phyloP scores from a whole-genome alignment of 352 stramenopile species.

The Thalassiosira mediterranea region DNA sequence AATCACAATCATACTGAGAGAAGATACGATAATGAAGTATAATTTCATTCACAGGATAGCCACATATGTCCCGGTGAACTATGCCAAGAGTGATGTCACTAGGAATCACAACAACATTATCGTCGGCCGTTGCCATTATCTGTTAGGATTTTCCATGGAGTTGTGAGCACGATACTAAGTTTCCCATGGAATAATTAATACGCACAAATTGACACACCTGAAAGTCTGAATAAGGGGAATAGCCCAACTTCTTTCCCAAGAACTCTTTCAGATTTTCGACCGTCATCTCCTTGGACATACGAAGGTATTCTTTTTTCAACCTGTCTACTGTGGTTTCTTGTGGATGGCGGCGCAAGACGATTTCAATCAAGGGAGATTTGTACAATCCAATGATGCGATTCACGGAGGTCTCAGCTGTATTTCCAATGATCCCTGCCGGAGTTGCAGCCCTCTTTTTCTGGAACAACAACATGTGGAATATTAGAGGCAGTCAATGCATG shows the following conservation, averaged over 20 bases:
- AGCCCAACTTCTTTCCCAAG: slow-evolving; percentile 54
- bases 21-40: slow-evolving; percentile 48
- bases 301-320: slow-evolving; percentile 57
- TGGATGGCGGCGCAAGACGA: slow-evolving; percentile 51
- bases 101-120: slow-evolving; percentile 42
- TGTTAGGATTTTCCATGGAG: no score
- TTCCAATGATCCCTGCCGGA: slow-evolving; percentile 1
- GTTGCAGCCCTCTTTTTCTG: slow-evolving; percentile 48
- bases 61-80: slow-evolving; percentile 50
- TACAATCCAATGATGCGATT: slow-evolving; percentile 33
- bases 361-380: slow-evolving; percentile 43
- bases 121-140: slow-evolving; percentile 44
- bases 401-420: background rate
- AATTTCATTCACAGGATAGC: slow-evolving; percentile 43
- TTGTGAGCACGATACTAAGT: no score
- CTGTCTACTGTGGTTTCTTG: slow-evolving; percentile 50
- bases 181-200: no score
- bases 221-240: slow-evolving; percentile 44
- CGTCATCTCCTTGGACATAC: slow-evolving; percentile 53
- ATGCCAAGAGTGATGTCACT: slow-evolving; percentile 46
- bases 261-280: slow-evolving; percentile 57
- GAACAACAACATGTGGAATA: no score
- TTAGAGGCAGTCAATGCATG: no score
- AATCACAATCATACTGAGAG: slow-evolving; percentile 12
- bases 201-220: slow-evolving; percentile 32